Evolutionary conservation across 257 asterid genomes (phyloP).

Genomic region (Paraleonurus japonicus): DNA sequence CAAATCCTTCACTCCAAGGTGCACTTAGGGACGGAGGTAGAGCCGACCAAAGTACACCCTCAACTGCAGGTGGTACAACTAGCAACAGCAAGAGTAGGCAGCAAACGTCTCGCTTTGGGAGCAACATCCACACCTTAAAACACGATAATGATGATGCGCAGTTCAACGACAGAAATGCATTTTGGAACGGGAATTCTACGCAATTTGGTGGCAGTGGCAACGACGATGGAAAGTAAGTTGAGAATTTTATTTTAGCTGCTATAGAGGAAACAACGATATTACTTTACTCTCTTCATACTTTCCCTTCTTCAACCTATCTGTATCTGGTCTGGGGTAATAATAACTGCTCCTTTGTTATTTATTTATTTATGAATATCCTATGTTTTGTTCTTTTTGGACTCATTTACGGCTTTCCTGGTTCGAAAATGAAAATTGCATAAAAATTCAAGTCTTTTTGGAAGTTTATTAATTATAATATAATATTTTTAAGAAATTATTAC

Average conservation of each 20-base stretch:
- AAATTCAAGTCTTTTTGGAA: too few species aligned
- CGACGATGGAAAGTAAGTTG: constrained; percentile 43
- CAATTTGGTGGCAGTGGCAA: constrained; percentile 85
- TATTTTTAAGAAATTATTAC: too few species aligned
- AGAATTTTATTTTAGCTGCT: neutral
- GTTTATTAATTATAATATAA: too few species aligned
- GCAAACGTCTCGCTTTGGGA: constrained; percentile 50
- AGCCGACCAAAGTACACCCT: constrained; percentile 34
- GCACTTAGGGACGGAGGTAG: constrained; percentile 36
- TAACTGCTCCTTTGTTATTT: neutral
- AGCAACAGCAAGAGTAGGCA: constrained; percentile 39
- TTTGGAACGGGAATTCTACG: constrained; percentile 96
- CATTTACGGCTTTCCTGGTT: neutral
- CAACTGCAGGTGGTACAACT: constrained; percentile 25
- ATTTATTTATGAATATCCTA: neutral
- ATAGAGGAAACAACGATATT: constrained; percentile 27
- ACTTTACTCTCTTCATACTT: too few species aligned
- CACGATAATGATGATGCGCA: constrained; percentile 59
- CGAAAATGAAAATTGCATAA: too few species aligned
- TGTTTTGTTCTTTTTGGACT: neutral
- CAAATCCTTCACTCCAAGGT: constrained; percentile 48
- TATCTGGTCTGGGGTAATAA: neutral
- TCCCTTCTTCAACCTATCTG: neutral
- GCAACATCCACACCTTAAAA: constrained; percentile 84
- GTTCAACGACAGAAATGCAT: constrained; percentile 58